Conservation (phyloP, 2,329 filamentous ascomycete genomes). For the Alternaria sp. region DNA sequence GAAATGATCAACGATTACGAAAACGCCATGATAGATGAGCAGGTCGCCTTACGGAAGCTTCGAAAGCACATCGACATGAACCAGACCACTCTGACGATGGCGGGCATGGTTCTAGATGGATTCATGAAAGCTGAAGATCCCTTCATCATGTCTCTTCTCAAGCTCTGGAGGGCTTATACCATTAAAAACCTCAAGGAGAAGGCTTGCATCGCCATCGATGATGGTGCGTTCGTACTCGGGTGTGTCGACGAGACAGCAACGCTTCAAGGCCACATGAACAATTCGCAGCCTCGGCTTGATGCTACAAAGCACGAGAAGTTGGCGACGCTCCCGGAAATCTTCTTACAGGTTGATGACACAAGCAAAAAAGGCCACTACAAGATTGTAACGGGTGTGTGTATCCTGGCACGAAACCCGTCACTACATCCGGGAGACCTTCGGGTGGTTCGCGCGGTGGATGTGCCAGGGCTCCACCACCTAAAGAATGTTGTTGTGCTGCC, state of each 20-base stretch:
- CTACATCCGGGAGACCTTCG: conserved; percentile 92
- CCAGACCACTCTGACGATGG: conserved; percentile 76
- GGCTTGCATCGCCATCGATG: conserved; percentile 79
- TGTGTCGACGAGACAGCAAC: conserved; percentile 85
- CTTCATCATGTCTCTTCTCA: conserved; percentile 79
- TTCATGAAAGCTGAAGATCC: conserved; percentile 81
- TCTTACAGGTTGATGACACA: conserved; percentile 77
- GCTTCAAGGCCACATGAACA: conserved; percentile 73
- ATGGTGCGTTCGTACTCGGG: conserved; percentile 88
- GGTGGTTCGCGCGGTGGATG: conserved; percentile 83
- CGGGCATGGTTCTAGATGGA: conserved; percentile 77
- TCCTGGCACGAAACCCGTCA: conserved; percentile 91
- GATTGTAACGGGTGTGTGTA: conserved; percentile 77
- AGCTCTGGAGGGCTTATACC: conserved; percentile 87
- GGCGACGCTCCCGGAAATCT: conserved; percentile 77
- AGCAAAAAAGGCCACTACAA: conserved; percentile 64
- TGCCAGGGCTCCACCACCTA: conserved; percentile 75
- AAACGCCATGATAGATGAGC: conserved; percentile 71
- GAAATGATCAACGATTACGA: conserved; percentile 74
- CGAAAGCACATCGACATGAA: conserved; percentile 84
- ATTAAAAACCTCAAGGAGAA: conserved; percentile 93
- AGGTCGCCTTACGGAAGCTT: conserved; percentile 72
- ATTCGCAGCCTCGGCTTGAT: conserved; percentile 55
- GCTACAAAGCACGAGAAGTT: conserved; percentile 56
- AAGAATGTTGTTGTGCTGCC: conserved; percentile 89